Percentiles rank a stretch among this genome's conserved stretches.
Evolutionary conservation across 306 rosid genomes (phyloP).

Genomic region (Acacia confusa): DNA sequence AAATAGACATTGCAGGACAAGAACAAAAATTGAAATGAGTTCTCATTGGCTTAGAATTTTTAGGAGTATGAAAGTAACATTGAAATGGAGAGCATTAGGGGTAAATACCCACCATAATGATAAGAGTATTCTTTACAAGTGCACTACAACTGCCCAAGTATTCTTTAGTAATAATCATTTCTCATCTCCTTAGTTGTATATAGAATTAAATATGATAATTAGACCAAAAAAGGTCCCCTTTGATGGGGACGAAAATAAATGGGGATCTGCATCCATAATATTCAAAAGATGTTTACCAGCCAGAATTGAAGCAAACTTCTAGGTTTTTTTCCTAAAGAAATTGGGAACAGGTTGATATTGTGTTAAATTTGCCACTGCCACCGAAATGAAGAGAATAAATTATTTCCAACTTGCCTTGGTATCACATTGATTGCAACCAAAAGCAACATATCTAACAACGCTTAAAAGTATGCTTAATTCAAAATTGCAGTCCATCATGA

Average conservation of each 20-base stretch:
- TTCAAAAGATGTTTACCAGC: neutral
- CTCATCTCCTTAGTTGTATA: neutral
- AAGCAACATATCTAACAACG: neutral
- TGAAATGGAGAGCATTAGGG: slow-evolving; percentile 4
- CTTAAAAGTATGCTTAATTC: neutral
- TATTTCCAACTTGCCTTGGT: neutral
- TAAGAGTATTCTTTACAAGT: neutral
- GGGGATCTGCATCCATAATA: neutral
- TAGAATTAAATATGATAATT: neutral
- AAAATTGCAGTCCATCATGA: neutral
- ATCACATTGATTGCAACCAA: neutral
- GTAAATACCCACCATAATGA: neutral
- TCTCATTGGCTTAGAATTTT: neutral
- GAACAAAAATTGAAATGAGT: neutral
- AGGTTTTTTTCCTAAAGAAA: neutral
- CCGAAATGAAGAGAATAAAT: neutral
- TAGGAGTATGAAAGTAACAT: slow-evolving; percentile 22
- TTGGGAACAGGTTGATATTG: neutral
- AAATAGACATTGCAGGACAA: neutral
- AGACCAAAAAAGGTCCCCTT: neutral
- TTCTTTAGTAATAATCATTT: neutral
- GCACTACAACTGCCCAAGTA: neutral
- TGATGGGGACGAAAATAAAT: neutral
- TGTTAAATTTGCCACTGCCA: neutral
- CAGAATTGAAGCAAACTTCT: neutral